These are phyloP conservation scores for Eutrema yunnanense DNA, from an alignment of 345 rosid species.

Conservation along the genomic window DNA sequence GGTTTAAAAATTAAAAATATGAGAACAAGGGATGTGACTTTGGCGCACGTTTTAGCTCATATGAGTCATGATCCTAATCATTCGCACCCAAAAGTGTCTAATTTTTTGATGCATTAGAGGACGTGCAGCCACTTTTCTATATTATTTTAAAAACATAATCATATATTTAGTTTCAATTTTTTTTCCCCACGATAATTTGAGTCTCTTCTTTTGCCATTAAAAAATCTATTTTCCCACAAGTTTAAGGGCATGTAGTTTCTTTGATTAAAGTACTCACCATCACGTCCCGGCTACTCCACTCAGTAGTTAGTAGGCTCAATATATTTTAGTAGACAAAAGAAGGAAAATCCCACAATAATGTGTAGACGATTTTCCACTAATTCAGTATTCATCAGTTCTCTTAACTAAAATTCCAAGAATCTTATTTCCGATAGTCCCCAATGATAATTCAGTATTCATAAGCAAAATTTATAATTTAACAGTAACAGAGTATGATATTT, in stretches of 20 bases:
- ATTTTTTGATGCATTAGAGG: background rate
- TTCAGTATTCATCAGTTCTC: no score
- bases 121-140: constrained; percentile 21
- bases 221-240: background rate
- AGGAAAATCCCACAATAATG: no score
- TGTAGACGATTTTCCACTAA: no score
- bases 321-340: no score
- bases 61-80: background rate
- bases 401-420: no score
- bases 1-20: background rate
- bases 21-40: constrained; percentile 23
- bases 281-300: no score
- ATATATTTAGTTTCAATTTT: background rate
- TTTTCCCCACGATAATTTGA: background rate
- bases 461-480: no score
- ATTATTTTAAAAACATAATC: background rate
- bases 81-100: background rate
- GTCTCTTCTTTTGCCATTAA: background rate
- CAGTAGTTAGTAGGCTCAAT: no score
- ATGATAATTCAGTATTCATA: no score
- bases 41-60: constrained; percentile 29
- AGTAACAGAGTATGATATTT: no score
- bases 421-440: no score
- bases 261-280: background rate
- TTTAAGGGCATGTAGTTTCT: background rate